Conservation (phyloP, 2,329 filamentous ascomycete genomes). For the Trichoderma sp. region DNA sequence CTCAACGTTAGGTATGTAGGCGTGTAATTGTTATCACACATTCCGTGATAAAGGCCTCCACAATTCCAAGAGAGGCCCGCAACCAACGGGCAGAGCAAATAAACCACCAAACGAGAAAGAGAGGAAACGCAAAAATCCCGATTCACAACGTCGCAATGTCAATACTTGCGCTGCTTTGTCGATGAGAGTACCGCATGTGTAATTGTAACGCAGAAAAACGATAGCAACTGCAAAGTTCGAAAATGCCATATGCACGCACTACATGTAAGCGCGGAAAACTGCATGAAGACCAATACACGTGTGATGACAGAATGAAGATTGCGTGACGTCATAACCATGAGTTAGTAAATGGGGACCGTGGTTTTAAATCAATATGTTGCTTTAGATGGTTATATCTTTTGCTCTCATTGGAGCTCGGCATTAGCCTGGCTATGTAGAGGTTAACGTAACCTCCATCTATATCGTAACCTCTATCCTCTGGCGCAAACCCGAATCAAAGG, state of each 20-base stretch:
- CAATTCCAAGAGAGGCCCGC: background rate
- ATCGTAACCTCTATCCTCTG: background rate
- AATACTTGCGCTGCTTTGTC: too few species aligned
- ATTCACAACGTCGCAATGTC: background rate
- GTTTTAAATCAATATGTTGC: background rate
- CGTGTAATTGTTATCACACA: background rate
- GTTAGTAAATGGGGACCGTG: background rate
- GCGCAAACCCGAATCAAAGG: background rate
- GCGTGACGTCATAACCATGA: background rate
- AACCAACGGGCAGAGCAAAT: background rate
- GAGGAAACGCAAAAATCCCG: background rate
- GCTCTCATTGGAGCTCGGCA: background rate
- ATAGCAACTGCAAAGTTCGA: background rate
- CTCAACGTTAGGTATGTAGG: background rate
- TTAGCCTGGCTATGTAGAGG: background rate
- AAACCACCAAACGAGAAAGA: background rate
- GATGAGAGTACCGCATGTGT: background rate
- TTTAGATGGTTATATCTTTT: background rate
- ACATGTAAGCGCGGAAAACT: background rate
- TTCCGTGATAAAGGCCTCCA: background rate
- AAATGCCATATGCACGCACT: background rate
- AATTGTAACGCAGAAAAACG: background rate
- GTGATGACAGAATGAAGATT: background rate
- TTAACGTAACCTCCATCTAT: background rate
- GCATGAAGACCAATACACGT: background rate